Conservation (phyloP, 2,329 filamentous ascomycete genomes). For the Nigrospora oryzae region DNA sequence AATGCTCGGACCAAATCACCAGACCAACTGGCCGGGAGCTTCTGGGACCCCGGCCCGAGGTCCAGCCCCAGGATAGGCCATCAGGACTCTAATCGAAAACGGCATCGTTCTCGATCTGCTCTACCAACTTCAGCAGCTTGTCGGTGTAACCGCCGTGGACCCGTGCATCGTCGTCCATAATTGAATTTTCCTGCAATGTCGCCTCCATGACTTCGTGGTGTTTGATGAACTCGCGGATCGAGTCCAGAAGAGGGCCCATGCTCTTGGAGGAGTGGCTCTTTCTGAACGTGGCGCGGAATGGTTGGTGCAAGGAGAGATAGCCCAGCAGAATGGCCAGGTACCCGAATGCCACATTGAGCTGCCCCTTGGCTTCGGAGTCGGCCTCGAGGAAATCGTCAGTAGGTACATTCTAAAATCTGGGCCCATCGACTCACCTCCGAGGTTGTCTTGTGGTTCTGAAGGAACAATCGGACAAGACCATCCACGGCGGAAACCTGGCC, state of each 20-base stretch:
- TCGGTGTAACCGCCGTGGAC: conserved; percentile 23
- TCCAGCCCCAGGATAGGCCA: too few relatives aligned
- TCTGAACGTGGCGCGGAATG: conserved; percentile 33
- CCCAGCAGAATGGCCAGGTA: conserved; percentile 81
- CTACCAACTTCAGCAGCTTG: conserved; percentile 29
- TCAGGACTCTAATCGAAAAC: conserved; percentile 10
- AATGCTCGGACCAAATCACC: too few relatives aligned
- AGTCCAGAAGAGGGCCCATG: conserved; percentile 36
- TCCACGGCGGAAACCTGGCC: conserved; percentile 39
- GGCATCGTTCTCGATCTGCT: conserved; percentile 24
- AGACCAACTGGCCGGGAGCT: too few relatives aligned
- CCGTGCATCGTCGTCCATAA: conserved; percentile 21
- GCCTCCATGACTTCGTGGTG: conserved; percentile 41
- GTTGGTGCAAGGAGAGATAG: conserved; percentile 58
- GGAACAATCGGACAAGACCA: conserved; percentile 55
- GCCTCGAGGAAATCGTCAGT: conserved; percentile 35
- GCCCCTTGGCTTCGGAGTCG: conserved; percentile 65
- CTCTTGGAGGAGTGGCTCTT: conserved; percentile 32
- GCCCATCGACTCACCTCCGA: conserved; percentile 50
- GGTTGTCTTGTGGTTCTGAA: conserved; percentile 56
- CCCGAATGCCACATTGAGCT: conserved; percentile 74
- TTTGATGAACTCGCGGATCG: conserved; percentile 45
- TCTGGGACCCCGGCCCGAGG: too few relatives aligned
- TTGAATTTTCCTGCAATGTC: conserved; percentile 16
- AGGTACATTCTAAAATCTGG: not conserved